These are phyloP conservation scores for Teratosphaeria zuluensis DNA, from an alignment of 2,329 filamentous ascomycete genomes.

Conservation along the genomic window DNA sequence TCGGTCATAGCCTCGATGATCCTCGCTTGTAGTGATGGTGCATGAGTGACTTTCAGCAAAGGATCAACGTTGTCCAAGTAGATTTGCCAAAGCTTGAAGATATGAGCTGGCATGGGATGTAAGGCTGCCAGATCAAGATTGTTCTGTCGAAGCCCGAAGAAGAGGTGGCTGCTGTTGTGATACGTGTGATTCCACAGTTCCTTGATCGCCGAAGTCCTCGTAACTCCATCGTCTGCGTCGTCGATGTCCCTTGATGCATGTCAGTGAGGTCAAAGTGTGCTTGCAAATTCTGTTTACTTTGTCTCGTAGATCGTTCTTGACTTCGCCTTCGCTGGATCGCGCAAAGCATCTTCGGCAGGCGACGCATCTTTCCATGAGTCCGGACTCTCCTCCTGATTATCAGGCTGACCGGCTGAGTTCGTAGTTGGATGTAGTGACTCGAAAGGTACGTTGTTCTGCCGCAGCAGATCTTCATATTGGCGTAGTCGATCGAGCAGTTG, in stretches of 20 bases:
- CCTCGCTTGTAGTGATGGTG: slow-evolving; percentile 56
- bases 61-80: slow-evolving; percentile 67
- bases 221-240: slow-evolving; percentile 11
- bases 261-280: slow-evolving; percentile 29
- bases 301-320: background rate
- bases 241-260: background rate
- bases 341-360: slow-evolving; percentile 23
- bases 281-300: slow-evolving; percentile 34
- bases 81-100: slow-evolving; percentile 62
- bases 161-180: slow-evolving; percentile 35
- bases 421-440: slow-evolving; percentile 46
- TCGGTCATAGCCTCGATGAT: slow-evolving; percentile 54
- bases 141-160: slow-evolving; percentile 41
- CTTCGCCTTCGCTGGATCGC: slow-evolving; percentile 1
- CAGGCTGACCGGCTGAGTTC: background rate
- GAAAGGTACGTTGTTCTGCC: slow-evolving; percentile 58
- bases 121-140: slow-evolving; percentile 38
- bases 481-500: slow-evolving; percentile 60
- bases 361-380: background rate
- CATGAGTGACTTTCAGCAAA: slow-evolving; percentile 60
- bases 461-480: slow-evolving; percentile 57
- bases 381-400: background rate
- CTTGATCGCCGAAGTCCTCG: slow-evolving; percentile 27
- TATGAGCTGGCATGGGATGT: slow-evolving; percentile 55
- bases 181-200: slow-evolving; percentile 38